phyloP scores from a whole-genome alignment of 352 stramenopile species.

The Globisporangium rhizosaccharum region DNA sequence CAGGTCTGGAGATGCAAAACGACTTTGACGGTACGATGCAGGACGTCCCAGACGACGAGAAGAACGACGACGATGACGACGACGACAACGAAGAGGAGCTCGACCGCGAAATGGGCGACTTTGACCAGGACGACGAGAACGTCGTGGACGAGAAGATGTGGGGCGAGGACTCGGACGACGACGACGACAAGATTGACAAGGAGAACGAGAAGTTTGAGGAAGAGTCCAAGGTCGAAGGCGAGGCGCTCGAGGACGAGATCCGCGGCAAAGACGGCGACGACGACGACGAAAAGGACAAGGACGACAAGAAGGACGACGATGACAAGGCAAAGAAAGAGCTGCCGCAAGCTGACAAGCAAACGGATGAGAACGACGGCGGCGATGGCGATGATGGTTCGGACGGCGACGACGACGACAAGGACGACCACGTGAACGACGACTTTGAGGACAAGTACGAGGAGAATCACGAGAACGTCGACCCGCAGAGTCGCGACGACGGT shows the following conservation, averaged over 20 bases:
- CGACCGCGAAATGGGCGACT: constrained; percentile 99
- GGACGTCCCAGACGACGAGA: constrained; percentile 93
- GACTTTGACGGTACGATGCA: constrained; percentile 99
- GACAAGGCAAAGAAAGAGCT: constrained; percentile 31
- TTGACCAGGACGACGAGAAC: constrained; percentile 94
- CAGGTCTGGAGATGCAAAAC: constrained; percentile 99
- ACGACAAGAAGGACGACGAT: constrained; percentile 52
- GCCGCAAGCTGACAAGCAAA: constrained; percentile 41
- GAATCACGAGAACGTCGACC: constrained; percentile 56
- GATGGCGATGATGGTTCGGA: constrained; percentile 28
- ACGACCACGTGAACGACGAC: constrained; percentile 91
- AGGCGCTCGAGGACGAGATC: constrained; percentile 85
- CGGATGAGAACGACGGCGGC: constrained; percentile 19
- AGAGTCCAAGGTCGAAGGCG: constrained; percentile 71
- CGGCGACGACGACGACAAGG: constrained; percentile 36
- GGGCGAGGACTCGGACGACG: constrained; percentile 90
- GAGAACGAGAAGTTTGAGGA: constrained; percentile 94
- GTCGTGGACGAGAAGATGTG: constrained; percentile 99
- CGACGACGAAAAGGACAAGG: constrained; percentile 61
- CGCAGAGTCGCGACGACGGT: constrained; percentile 44
- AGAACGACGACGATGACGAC: constrained; percentile 81
- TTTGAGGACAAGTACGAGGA: constrained; percentile 86
- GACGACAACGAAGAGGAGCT: constrained; percentile 93
- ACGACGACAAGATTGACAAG: constrained; percentile 94
- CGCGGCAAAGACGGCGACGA: constrained; percentile 87